These are phyloP conservation scores for Teratosphaeria epicoccoides DNA, from an alignment of 2,329 filamentous ascomycete genomes.

Conservation along the genomic window DNA sequence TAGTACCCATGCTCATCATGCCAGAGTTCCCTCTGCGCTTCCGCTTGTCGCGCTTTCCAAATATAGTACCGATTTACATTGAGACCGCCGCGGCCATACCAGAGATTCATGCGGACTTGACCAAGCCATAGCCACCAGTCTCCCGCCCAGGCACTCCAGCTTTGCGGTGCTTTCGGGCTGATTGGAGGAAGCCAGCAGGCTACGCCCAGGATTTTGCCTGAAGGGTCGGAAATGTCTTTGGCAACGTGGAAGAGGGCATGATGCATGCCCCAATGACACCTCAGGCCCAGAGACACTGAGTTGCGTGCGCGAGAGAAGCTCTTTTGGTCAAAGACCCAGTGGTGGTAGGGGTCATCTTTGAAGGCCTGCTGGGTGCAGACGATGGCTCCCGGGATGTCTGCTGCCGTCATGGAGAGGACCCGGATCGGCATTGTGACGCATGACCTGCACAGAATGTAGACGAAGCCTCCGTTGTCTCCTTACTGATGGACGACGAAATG, in stretches of 20 bases:
- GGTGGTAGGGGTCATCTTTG: slow-evolving; percentile 55
- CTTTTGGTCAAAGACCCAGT: slow-evolving; percentile 42
- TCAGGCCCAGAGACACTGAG: slow-evolving; percentile 50
- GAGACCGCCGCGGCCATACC: slow-evolving; percentile 58
- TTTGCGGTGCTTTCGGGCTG: slow-evolving; percentile 36
- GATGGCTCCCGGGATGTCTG: slow-evolving; percentile 54
- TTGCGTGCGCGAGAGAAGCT: slow-evolving; percentile 49
- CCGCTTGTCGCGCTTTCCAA: slow-evolving; percentile 57
- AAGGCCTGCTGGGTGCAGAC: slow-evolving; percentile 58
- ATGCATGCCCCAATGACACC: slow-evolving; percentile 60
- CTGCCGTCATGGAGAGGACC: slow-evolving; percentile 45
- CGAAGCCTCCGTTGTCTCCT: neutral
- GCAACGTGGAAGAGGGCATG: slow-evolving; percentile 61
- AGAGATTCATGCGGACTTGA: slow-evolving; percentile 57
- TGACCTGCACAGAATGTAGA: neutral
- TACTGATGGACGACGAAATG: neutral
- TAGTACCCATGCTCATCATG: slow-evolving; percentile 58
- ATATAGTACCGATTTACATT: slow-evolving; percentile 60
- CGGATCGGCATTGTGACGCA: slow-evolving; percentile 32
- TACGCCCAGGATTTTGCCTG: slow-evolving; percentile 52
- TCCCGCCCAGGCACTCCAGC: slow-evolving; percentile 50
- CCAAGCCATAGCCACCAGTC: slow-evolving; percentile 54
- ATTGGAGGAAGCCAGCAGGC: slow-evolving; percentile 59
- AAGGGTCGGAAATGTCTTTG: slow-evolving; percentile 38
- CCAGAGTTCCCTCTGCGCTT: slow-evolving; percentile 54